Base-by-base conservation (phyloP, 2,329 filamentous ascomycete species). In the Verticillium albo-atrum region DNA sequence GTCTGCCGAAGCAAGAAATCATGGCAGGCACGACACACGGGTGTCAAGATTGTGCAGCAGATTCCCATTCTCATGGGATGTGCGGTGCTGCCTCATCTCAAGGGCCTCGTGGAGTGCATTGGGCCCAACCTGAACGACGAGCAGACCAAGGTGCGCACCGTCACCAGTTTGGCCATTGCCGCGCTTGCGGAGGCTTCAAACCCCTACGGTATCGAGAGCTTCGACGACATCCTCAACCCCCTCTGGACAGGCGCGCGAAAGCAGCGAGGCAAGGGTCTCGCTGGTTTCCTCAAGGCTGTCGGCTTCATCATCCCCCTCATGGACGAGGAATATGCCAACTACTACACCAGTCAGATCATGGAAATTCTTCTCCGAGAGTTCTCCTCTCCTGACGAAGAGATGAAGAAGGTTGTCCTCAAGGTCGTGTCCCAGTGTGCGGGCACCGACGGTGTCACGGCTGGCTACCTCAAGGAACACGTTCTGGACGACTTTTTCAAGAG, bases 291-390 rank as follows among this genome's bases (percentile, higher is more conserved):
- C 62, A 99, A 99, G 77, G 95, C 95, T 54, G 94, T 99, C 51
- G 95, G 95, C 27, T 98, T 95, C 73, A 97, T 99, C 70, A 98
- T 99, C 63, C 95, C 95, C 4, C 84, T 99, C 57, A 99, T 99
- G 95, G 95, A 99, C 77, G 95, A 99, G 75, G 95, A 99, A 71
- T 98, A 97, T 73, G 94, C 95, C 75, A 98, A 97, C 73, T 99
- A 99, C 78, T 99, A 99, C 71, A 98, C 95, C 9, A 91, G 88
- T 66, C 93, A 99, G 74, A 97, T 99, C 69, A 98, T 99, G 94
- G 95, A 98, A 74, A 98, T 98, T 68, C 79, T 99, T 15, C 85
- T 98, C 30, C 88, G 95, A 68, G 95, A 99, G 72, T 99, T 99
- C 70, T 90, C 92, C 6, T 97, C 94, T 1, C 95, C 95, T 0